Percentiles rank a stretch among this genome's conserved stretches.
These are phyloP conservation scores for Plasmodium inui DNA, from an alignment of 169 alveolate genomes.

Conservation along the genomic window DNA sequence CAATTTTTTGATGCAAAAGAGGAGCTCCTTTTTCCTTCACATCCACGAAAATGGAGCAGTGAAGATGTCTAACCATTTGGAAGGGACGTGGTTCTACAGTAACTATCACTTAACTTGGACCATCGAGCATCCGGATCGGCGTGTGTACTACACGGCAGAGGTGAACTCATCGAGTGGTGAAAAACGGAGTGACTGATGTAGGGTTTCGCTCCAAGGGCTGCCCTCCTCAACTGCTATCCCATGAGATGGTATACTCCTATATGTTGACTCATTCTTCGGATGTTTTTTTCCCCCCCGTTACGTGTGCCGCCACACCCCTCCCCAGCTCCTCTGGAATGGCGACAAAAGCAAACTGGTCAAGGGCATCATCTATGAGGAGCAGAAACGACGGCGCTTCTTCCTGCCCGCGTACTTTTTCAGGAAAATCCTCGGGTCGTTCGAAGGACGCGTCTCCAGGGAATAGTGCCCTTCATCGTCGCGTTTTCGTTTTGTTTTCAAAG, in stretches of 20 bases:
- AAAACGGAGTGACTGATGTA: not conserved
- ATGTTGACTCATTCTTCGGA: not conserved
- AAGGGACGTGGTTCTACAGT: slow-evolving; percentile 33
- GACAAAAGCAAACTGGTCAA: slow-evolving; percentile 53
- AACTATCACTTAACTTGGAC: slow-evolving; percentile 49
- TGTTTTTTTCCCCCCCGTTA: not conserved
- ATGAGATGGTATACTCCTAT: not conserved
- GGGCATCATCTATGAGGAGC: slow-evolving; percentile 58
- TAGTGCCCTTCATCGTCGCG: not conserved
- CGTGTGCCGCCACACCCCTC: not conserved
- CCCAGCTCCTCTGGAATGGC: slow-evolving; percentile 53
- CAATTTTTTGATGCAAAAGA: slow-evolving; percentile 36
- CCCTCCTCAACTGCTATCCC: not conserved
- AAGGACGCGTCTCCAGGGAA: not conserved
- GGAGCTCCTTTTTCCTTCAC: slow-evolving; percentile 25
- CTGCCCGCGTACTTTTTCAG: slow-evolving; percentile 39
- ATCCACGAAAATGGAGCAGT: slow-evolving; percentile 32
- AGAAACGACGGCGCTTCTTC: slow-evolving; percentile 13
- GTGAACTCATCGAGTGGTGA: not conserved
- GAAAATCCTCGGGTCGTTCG: slow-evolving; percentile 48
- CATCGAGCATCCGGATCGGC: not conserved
- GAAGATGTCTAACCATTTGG: slow-evolving; percentile 1
- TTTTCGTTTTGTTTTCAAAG: not conserved
- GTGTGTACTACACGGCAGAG: slow-evolving; percentile 61
- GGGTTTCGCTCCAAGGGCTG: not conserved